Evolutionary conservation across 169 alveolate genomes (phyloP).

Genomic region (Neospora caninum): DNA sequence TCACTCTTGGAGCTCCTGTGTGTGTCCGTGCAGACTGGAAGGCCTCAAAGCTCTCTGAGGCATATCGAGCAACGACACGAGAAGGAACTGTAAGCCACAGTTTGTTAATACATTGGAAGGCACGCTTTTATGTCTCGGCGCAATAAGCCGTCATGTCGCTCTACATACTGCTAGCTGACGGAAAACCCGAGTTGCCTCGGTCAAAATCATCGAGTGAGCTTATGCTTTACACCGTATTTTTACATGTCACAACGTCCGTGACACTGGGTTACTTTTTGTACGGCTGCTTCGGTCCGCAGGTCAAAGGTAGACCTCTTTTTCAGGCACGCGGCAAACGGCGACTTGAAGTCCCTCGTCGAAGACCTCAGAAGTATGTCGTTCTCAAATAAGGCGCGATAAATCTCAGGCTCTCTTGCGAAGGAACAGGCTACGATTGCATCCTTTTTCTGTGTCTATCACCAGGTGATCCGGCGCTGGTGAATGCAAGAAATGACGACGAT

Average conservation of each 20-base stretch:
- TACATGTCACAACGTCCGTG: not conserved
- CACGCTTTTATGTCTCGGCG: not conserved
- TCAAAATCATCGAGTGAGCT: too few species aligned
- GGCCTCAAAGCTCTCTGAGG: constrained; percentile 12
- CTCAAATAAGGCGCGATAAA: not conserved
- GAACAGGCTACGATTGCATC: not conserved
- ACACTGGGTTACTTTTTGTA: not conserved
- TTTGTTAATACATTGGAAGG: not conserved
- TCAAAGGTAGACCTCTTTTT: not conserved
- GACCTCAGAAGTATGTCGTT: not conserved
- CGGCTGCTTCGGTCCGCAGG: not conserved
- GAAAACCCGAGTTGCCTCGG: too few species aligned
- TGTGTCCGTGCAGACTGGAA: constrained; percentile 18
- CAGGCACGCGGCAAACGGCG: constrained; percentile 25
- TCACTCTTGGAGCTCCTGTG: not conserved
- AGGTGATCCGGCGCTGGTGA: constrained; percentile 42
- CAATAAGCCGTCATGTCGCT: not conserved
- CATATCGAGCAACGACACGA: constrained; percentile 16
- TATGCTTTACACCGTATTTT: not conserved
- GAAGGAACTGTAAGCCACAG: not conserved
- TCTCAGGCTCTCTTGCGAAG: not conserved
- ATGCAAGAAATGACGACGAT: constrained; percentile 44
- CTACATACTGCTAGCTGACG: too few species aligned
- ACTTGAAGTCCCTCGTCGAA: not conserved
- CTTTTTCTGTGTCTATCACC: not conserved